A percentile compares a stretch with the other conserved stretches of the same genome.
Evolutionary conservation across 805 yeast species (phyloP).

Genomic region (Sungouiozyma ichnusensis): DNA sequence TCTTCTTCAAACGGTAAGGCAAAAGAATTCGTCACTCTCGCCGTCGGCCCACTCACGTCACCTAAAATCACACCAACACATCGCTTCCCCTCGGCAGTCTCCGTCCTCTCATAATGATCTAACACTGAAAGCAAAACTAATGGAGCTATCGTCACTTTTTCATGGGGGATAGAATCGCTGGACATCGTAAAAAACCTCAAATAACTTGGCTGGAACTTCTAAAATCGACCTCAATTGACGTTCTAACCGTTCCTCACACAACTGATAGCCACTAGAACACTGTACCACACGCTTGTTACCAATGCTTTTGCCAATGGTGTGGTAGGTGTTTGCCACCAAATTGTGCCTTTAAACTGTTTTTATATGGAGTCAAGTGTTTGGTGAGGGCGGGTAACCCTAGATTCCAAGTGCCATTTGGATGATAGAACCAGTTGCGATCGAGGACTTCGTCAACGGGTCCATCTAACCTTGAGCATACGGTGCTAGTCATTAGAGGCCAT

Average conservation of each 20-base stretch:
- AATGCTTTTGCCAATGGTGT: background rate
- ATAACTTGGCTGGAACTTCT: no score
- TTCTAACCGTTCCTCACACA: no score
- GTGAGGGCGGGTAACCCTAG: no score
- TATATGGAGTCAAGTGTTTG: no score
- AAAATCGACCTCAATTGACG: no score
- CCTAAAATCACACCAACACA: constrained; percentile 94
- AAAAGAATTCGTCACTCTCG: constrained; percentile 76
- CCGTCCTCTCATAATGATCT: constrained; percentile 87
- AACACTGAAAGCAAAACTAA: constrained; percentile 86
- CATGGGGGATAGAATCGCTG: constrained; percentile 19
- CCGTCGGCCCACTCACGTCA: constrained; percentile 38
- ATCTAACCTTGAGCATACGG: no score
- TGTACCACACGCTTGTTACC: background rate
- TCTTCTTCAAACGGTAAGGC: constrained; percentile 99
- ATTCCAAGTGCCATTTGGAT: no score
- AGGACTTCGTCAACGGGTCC: no score
- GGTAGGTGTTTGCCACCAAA: background rate
- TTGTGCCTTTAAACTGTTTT: background rate
- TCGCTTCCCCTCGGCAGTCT: constrained; percentile 63
- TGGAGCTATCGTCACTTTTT: constrained; percentile 87
- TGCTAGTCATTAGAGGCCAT: no score
- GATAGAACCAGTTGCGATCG: no score
- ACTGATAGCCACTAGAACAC: background rate
- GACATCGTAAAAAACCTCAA: no score